Evolutionary conservation across 2,329 filamentous ascomycete genomes (phyloP).

Genomic region (Cladobotryum mycophilum): DNA sequence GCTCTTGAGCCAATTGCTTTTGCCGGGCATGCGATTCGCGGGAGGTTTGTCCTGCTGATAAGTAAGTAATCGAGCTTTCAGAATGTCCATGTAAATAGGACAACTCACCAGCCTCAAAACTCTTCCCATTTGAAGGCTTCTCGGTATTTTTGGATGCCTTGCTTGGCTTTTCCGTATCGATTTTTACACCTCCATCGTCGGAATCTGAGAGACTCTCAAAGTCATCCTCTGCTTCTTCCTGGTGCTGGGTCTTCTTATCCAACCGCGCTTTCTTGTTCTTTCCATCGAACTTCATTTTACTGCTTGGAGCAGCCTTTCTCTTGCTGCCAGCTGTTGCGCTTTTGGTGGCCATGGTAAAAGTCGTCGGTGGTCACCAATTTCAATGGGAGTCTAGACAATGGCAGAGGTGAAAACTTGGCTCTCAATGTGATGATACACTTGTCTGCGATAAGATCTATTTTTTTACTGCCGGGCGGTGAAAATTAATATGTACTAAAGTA

Average conservation of each 20-base stretch:
- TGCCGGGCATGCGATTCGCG: constrained; percentile 91
- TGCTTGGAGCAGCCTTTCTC: constrained; percentile 45
- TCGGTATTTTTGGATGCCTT: constrained; percentile 27
- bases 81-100: not conserved
- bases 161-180: constrained; percentile 36
- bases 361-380: constrained; percentile 13
- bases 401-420: constrained; percentile 4
- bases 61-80: not conserved
- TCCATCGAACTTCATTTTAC: constrained; percentile 38
- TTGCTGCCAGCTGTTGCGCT: constrained; percentile 44
- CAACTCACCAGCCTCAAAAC: constrained; percentile 37
- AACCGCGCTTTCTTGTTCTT: constrained; percentile 47
- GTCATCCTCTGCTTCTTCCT: constrained; percentile 35
- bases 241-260: constrained; percentile 1
- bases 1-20: constrained; percentile 78
- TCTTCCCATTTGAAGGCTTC: constrained; percentile 29
- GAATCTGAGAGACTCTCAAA: constrained; percentile 42
- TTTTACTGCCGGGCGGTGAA: constrained; percentile 33
- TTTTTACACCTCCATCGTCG: constrained; percentile 47
- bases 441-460: constrained; percentile 16
- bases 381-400: not conserved
- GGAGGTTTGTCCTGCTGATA: constrained; percentile 46
- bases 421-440: constrained; percentile 1
- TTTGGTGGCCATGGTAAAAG: constrained; percentile 42
- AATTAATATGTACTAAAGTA: not conserved